A percentile compares a stretch with the other conserved stretches of the same genome.
phyloP scores from a whole-genome alignment of 1,139 yeast species.

The Yamadazyma aaseri region DNA sequence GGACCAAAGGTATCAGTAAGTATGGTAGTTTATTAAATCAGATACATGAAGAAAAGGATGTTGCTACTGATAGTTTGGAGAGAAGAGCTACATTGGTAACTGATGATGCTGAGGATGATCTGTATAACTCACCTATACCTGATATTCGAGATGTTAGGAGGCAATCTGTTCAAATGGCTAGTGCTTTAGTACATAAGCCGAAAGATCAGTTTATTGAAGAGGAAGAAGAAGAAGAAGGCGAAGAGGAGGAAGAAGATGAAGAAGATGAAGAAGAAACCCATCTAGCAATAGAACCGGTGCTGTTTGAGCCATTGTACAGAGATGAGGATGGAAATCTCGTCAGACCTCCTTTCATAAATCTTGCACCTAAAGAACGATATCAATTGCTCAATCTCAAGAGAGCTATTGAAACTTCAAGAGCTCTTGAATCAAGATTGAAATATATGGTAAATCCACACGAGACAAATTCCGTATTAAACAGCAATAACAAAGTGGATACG shows the following conservation, averaged over 20 bases:
- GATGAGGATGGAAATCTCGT: slow-evolving; percentile 41
- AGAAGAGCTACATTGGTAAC: slow-evolving; percentile 23
- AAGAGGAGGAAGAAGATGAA: slow-evolving; percentile 5
- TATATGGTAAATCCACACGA: slow-evolving; percentile 45
- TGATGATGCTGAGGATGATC: slow-evolving; percentile 5
- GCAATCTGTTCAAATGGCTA: slow-evolving; percentile 19
- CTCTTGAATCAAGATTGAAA: slow-evolving; percentile 31
- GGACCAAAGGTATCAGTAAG: slow-evolving; percentile 15
- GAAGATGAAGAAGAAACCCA: slow-evolving; percentile 5
- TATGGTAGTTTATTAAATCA: slow-evolving; percentile 27
- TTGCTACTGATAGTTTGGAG: slow-evolving; percentile 28
- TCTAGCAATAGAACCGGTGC: slow-evolving; percentile 14
- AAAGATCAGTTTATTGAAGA: background rate
- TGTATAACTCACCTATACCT: slow-evolving; percentile 20
- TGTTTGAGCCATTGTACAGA: slow-evolving; percentile 32
- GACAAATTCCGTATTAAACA: slow-evolving; percentile 22
- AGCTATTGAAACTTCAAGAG: slow-evolving; percentile 37
- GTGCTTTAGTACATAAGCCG: slow-evolving; percentile 11
- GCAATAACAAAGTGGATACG: slow-evolving; percentile 35
- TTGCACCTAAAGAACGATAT: slow-evolving; percentile 46
- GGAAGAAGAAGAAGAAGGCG: slow-evolving; percentile 1
- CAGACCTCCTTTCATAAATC: slow-evolving; percentile 47
- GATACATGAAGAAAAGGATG: slow-evolving; percentile 25
- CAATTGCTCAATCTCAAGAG: slow-evolving; percentile 41
- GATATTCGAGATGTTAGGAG: slow-evolving; percentile 17